Conservation (phyloP, 768 basidiomycete species). For the Russula emetica region DNA sequence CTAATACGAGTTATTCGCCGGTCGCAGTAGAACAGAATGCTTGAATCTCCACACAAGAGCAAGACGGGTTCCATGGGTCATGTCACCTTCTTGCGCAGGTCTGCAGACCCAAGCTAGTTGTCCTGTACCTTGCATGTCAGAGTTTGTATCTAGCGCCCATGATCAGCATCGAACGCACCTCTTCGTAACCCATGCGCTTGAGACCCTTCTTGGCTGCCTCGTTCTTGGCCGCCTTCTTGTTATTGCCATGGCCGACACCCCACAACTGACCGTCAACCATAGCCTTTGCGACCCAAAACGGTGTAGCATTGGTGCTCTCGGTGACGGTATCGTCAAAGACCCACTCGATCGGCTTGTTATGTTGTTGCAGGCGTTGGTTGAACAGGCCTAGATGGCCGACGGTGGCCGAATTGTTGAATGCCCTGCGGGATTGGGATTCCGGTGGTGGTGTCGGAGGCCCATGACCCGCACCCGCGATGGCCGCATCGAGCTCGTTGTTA, state of each 20-base stretch:
- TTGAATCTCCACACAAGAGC: conserved; percentile 27
- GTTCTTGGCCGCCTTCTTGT: conserved; percentile 76
- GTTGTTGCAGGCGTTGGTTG: conserved; percentile 70
- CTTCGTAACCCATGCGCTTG: conserved; percentile 51
- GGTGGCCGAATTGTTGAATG: conserved; percentile 30
- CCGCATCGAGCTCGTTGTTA: conserved; percentile 31
- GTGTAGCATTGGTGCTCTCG: conserved; percentile 58
- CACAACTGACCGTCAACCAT: conserved; percentile 55
- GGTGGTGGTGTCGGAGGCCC: conserved; percentile 24
- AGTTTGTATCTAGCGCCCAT: neutral
- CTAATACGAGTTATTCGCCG: neutral
- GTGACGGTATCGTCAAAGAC: conserved; percentile 49
- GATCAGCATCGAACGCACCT: conserved; percentile 32
- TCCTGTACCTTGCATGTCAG: conserved; percentile 16
- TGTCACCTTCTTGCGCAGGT: conserved; percentile 33
- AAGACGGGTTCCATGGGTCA: conserved; percentile 10
- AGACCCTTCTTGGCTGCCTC: conserved; percentile 78
- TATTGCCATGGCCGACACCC: conserved; percentile 63
- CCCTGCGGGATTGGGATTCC: conserved; percentile 8
- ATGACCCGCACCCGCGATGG: conserved; percentile 28
- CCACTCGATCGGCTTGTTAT: conserved; percentile 62
- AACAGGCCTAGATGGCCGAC: conserved; percentile 73
- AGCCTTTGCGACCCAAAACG: conserved; percentile 68
- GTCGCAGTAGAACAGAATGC: conserved; percentile 1
- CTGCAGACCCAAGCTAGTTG: conserved; percentile 32